Percentiles rank a stretch among this genome's conserved stretches.
phyloP scores from a whole-genome alignment of 2,329 filamentous ascomycete species.

The Pseudogymnoascus sp. region DNA sequence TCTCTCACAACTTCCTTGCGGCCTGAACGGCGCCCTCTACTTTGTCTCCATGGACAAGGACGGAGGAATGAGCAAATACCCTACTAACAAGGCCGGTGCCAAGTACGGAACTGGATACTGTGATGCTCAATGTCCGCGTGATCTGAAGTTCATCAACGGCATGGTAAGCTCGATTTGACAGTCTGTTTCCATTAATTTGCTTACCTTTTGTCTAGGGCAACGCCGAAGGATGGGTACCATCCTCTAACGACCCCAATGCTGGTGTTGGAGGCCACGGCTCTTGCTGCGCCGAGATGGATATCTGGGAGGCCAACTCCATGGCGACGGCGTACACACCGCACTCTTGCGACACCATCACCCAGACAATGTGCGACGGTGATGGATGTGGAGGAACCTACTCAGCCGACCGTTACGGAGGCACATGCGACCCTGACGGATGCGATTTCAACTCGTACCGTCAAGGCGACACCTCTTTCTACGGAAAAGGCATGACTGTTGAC shows the following conservation, averaged over 20 bases:
- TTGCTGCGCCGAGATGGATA: slow-evolving; percentile 61
- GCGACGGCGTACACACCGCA: slow-evolving; percentile 51
- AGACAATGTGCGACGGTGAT: slow-evolving; percentile 34
- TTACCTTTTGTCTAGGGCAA: slow-evolving; percentile 36
- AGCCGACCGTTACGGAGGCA: slow-evolving; percentile 40
- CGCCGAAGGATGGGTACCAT: slow-evolving; percentile 41
- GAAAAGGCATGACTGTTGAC: slow-evolving; percentile 43
- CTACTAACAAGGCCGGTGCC: slow-evolving; percentile 47
- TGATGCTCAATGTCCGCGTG: slow-evolving; percentile 47
- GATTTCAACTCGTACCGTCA: slow-evolving; percentile 55
- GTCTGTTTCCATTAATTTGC: slow-evolving; percentile 19
- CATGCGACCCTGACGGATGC: slow-evolving; percentile 53
- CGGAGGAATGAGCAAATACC: slow-evolving; percentile 45
- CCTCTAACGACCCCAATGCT: slow-evolving; percentile 40
- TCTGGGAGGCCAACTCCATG: slow-evolving; percentile 56
- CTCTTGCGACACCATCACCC: slow-evolving; percentile 38
- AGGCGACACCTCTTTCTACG: slow-evolving; percentile 48
- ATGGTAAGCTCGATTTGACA: slow-evolving; percentile 33
- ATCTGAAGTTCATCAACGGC: slow-evolving; percentile 45
- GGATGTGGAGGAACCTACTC: slow-evolving; percentile 33
- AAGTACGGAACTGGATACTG: slow-evolving; percentile 57
- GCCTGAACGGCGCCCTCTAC: slow-evolving; percentile 64
- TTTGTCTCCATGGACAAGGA: slow-evolving; percentile 53
- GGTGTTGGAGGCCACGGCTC: slow-evolving; percentile 46
- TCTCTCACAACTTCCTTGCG: slow-evolving; percentile 57